Evolutionary conservation across 129 eudicot species (phyloP).

Genomic region (Mikania micrantha): DNA sequence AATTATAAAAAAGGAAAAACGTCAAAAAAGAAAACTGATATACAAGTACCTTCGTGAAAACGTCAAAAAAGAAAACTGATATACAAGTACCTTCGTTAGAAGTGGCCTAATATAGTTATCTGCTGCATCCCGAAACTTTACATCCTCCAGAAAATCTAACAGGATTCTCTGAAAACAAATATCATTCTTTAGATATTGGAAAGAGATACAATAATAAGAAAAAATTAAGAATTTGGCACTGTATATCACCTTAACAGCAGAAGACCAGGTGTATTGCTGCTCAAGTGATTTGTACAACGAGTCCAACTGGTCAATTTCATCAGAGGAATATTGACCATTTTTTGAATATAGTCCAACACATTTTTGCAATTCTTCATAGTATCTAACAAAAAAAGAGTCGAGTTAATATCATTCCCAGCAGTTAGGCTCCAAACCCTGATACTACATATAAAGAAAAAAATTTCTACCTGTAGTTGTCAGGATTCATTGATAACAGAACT

Average conservation of each 20-base stretch:
- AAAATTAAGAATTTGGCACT: not conserved
- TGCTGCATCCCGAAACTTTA: conserved; percentile 63
- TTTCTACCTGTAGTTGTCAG: conserved; percentile 71
- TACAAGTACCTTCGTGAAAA: no score
- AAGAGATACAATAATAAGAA: not conserved
- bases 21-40: not conserved
- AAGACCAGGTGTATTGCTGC: conserved; percentile 78
- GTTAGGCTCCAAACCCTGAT: not conserved
- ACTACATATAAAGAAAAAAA: not conserved
- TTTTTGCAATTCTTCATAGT: conserved; percentile 86
- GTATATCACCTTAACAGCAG: conserved; percentile 81
- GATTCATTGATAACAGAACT: conserved; percentile 64
- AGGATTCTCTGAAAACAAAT: conserved; percentile 68
- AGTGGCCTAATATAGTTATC: conserved; percentile 76
- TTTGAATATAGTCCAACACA: conserved; percentile 66
- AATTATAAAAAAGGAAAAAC: not conserved
- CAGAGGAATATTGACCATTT: conserved; percentile 52
- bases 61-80: not conserved
- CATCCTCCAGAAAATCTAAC: conserved; percentile 74
- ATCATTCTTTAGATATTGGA: not conserved
- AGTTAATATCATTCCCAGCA: not conserved
- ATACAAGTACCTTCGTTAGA: conserved; percentile 84
- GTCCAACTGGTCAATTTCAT: conserved; percentile 63
- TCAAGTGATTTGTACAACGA: conserved; percentile 71
- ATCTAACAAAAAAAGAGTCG: conserved; percentile 35